Evolutionary conservation across 1,139 yeast genomes (phyloP).

Genomic region (Nakaseomyces sp.): DNA sequence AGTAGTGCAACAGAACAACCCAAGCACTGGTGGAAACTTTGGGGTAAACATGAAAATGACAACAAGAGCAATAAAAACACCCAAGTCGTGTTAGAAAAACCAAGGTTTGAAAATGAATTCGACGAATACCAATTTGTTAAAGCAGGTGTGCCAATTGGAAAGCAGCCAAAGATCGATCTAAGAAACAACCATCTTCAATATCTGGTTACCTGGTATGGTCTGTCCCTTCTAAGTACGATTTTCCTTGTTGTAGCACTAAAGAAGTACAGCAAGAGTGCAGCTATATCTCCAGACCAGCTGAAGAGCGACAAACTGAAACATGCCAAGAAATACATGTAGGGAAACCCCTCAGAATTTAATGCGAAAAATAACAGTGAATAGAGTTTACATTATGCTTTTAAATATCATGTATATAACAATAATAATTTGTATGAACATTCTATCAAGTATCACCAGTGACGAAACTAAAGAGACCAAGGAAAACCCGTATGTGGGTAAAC

Average conservation of each 20-base stretch:
- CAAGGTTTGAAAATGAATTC: conserved; percentile 31
- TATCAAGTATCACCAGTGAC: no score
- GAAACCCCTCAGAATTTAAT: no score
- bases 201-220: conserved; percentile 90
- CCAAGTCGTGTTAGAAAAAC: conserved; percentile 2
- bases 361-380: no score
- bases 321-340: conserved; percentile 34
- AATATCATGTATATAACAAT: neutral
- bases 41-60: neutral
- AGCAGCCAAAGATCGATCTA: conserved; percentile 66
- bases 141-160: conserved; percentile 89
- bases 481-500: no score
- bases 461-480: no score
- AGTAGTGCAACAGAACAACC: neutral
- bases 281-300: conserved; percentile 32
- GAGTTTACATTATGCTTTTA: no score
- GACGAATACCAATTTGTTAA: conserved; percentile 44
- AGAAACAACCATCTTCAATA: conserved; percentile 89
- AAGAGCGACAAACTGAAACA: conserved; percentile 39
- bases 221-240: conserved; percentile 60
- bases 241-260: conserved; percentile 51
- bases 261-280: conserved; percentile 36
- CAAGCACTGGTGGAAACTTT: neutral
- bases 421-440: no score
- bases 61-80: neutral